phyloP scores from a whole-genome alignment of 2,329 filamentous ascomycete species.

The Talaromyces albobiverticillius region DNA sequence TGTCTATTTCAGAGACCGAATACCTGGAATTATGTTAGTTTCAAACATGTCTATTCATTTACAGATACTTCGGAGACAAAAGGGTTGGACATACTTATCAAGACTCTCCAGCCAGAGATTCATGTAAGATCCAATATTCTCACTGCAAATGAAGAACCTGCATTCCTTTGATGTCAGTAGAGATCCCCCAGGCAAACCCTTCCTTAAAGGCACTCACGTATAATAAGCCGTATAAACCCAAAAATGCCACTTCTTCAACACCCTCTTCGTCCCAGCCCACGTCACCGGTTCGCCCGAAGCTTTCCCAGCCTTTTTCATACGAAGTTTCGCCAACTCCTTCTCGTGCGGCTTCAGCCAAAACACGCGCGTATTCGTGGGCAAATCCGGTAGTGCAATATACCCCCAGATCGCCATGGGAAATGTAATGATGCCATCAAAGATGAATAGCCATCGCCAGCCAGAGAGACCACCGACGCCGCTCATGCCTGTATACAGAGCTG shows the following conservation, averaged over 20 bases:
- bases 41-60: no score
- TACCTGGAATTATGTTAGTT: conserved; percentile 6
- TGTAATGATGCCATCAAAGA: conserved; percentile 18
- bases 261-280: conserved; percentile 4
- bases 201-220: not conserved
- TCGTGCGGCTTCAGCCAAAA: conserved; percentile 6
- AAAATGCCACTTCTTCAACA: conserved; percentile 10
- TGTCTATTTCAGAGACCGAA: conserved; percentile 7
- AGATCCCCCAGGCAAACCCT: no score
- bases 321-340: not conserved
- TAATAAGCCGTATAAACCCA: conserved; percentile 12
- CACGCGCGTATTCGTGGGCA: conserved; percentile 7
- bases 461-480: conserved; percentile 21
- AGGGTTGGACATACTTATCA: not conserved
- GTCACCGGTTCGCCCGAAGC: conserved; percentile 3
- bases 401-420: conserved; percentile 14
- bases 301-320: conserved; percentile 8
- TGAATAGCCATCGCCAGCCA: conserved; percentile 38
- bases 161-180: no score
- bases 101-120: conserved; percentile 10
- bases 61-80: not conserved
- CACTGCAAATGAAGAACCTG: conserved; percentile 13
- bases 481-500: conserved; percentile 10
- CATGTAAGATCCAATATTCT: conserved; percentile 13
- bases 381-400: conserved; percentile 9